Evolutionary conservation across 192 early-diverging fungal genomes (phyloP), one percentile per base, ranked within the genome.

Genomic region (Backusella mclennaniae): DNA sequence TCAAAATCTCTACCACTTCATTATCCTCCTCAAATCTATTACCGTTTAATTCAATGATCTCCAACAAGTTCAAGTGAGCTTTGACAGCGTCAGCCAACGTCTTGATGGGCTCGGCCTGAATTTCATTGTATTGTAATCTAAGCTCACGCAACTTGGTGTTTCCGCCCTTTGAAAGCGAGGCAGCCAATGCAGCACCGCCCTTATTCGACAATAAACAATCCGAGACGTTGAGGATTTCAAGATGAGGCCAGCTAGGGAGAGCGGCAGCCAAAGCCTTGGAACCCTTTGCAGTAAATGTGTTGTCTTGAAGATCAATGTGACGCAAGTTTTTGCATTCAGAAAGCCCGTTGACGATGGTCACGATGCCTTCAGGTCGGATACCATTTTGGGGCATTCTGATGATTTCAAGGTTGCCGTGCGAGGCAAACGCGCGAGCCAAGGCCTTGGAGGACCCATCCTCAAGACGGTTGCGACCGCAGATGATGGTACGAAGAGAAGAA

Each of bases 351-450:
- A 94, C 81, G 46, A 99, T 77, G 76, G 87, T 87, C n/a, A 80
- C 79, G 69, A 99, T 94, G 71, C 97, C 96, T 46, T 98, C 96
- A 17, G 96, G 94, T 29, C 97, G 94, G 71, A 99, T 99, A 73
- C 96, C 95, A 82, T 99, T 99, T 80, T 99, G 96, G 23, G 96
- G 96, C 90, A 99, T 95, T 63, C 94, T 90, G 39, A 99, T 86
- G 71, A 95, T 91, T 21, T 85, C 85, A 73, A 99, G 79, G 4
- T 88, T 90, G 31, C 89, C 91, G 67, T 93, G 89, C 6, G 94
- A 91, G 17, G 90, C 89, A 83, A 96, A 94, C 1, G 96, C 96
- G 69, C 93, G 85, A 76, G 96, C 90, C 39, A 98, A 83, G 39
- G 90, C 87, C 36, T 88, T 82, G 8, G 89, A 88, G 7, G 95